Evolutionary conservation across 345 rosid species (phyloP).

Genomic region (Eucalyptus dawsonii): DNA sequence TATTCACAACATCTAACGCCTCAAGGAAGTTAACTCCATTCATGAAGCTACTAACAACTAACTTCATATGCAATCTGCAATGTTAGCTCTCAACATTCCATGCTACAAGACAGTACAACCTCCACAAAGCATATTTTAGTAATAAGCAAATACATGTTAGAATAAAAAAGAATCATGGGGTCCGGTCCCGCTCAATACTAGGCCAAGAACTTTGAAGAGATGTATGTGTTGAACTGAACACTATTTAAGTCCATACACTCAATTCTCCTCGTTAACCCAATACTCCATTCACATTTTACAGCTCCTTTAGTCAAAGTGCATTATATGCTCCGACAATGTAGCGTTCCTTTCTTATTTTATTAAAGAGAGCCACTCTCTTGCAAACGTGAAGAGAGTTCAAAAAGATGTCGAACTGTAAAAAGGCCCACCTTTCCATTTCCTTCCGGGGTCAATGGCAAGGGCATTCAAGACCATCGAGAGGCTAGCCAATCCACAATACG

Average conservation of each 20-base stretch:
- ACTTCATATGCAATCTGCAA: not conserved
- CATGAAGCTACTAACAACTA: not conserved
- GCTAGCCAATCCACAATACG: conserved; percentile 80
- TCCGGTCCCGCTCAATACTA: not conserved
- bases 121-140: not conserved
- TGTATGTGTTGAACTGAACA: not conserved
- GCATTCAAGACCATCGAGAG: conserved; percentile 87
- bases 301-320: not conserved
- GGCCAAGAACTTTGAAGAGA: not conserved
- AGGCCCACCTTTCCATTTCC: conserved; percentile 68
- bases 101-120: not conserved
- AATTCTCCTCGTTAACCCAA: not conserved
- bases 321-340: not conserved
- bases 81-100: not conserved
- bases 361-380: not conserved
- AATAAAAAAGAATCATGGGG: not conserved
- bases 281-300: not conserved
- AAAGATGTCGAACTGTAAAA: not conserved
- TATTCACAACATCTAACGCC: not conserved
- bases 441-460: conserved; percentile 76
- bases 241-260: not conserved
- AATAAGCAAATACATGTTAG: not conserved
- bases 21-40: not conserved
- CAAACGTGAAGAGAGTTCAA: not conserved
- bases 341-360: not conserved